Base-by-base conservation (phyloP, 2,329 filamentous ascomycete genomes). In the Xylaria sp. region DNA sequence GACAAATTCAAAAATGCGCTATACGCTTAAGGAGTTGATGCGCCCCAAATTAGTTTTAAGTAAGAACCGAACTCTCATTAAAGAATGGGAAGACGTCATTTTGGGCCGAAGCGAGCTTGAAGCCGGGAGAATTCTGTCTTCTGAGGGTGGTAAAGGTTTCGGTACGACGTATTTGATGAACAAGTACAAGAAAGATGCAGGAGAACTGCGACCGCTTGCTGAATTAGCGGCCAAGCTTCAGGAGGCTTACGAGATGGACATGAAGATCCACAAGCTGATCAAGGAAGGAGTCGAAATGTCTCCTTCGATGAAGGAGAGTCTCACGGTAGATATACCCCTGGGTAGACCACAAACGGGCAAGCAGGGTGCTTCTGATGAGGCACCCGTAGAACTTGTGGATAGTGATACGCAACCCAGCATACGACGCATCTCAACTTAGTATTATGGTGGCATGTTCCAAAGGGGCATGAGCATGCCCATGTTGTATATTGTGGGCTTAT, bases 21-120 rank as follows among this genome's bases (percentile, higher is more conserved):
- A 70, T 34, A 57, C n/a, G 8, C 60, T 79, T 15, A 69, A 67
- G 9, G 65, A 34, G 18, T 65, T 79, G n/a, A 58, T 76, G 25
- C 52, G 20, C 8, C 48, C 70, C 8, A 25, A 61, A 6, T 8
- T 37, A 0, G 13, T 51, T 8, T 20, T 57, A 8, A 73, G 71
- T 34, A 64, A 52, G 0, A 60, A 62, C 2, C 52, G 52, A 54
- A 63, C n/a, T 8, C 69, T 76, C 25, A 59, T 77, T 5, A 76
- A 77, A 61, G 34, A 59, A 0, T 80, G 75, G 75, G 72, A 76
- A 65, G 74, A 73, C 8, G 70, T 74, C 18, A 78, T 80, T 34
- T 67, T 78, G 2, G 77, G 76, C 2, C 62, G 60, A 41, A 56
- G 46, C 12, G 76, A 77, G 57, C 63, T 79, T 6, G 58, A 59